Evolutionary conservation across 805 yeast species (phyloP).

Genomic region (Suhomyces pyralidae): DNA sequence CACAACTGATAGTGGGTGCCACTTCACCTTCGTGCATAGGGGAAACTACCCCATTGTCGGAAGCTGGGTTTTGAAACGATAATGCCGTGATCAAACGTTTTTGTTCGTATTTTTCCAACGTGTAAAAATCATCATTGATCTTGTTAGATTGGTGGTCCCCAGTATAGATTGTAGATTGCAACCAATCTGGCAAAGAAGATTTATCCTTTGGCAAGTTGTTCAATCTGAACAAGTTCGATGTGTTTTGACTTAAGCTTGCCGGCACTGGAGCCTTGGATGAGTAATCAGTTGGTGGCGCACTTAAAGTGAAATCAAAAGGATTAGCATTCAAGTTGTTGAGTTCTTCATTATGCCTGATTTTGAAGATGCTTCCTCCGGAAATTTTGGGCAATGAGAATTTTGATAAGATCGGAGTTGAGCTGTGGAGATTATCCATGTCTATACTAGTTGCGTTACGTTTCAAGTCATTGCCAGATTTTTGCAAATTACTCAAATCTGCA

Average conservation of each 20-base stretch:
- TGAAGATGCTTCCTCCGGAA: slow-evolving; percentile 29
- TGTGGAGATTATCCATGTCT: slow-evolving; percentile 14
- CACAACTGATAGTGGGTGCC: slow-evolving; percentile 57
- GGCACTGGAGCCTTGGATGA: slow-evolving; percentile 4
- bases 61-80: slow-evolving; percentile 9
- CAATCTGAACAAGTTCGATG: slow-evolving; percentile 15
- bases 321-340: slow-evolving; percentile 11
- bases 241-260: slow-evolving; percentile 9
- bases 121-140: slow-evolving; percentile 47
- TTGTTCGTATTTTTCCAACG: slow-evolving; percentile 68
- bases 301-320: slow-evolving; percentile 11
- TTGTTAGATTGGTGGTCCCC: slow-evolving; percentile 10
- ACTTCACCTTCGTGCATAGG: slow-evolving; percentile 15
- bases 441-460: slow-evolving; percentile 6
- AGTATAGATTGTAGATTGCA: slow-evolving; percentile 11
- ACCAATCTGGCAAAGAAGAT: slow-evolving; percentile 39
- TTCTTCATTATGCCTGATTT: slow-evolving; percentile 55
- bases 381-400: slow-evolving; percentile 53
- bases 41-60: slow-evolving; percentile 1
- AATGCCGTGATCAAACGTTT: slow-evolving; percentile 50
- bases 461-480: slow-evolving; percentile 11
- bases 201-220: slow-evolving; percentile 35
- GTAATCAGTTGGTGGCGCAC: slow-evolving; percentile 2
- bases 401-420: slow-evolving; percentile 39
- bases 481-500: slow-evolving; percentile 12